phyloP scores from a whole-genome alignment of 2,329 filamentous ascomycete species.

The Ophiocordyceps robertsii region DNA sequence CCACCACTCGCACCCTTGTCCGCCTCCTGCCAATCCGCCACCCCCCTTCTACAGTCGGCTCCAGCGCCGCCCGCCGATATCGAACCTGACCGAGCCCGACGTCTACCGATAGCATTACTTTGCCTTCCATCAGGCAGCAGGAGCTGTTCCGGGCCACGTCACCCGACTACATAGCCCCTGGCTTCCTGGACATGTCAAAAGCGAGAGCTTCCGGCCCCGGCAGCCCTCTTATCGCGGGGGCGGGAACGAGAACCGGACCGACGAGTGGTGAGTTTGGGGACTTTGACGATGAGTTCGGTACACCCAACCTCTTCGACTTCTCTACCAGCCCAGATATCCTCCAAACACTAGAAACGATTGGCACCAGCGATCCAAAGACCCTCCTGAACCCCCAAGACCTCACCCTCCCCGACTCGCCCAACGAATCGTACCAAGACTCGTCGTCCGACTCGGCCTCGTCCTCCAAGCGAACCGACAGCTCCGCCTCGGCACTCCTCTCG shows the following conservation, averaged over 20 bases:
- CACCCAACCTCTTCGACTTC: conserved; percentile 20
- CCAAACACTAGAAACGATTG: conserved; percentile 18
- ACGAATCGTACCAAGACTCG: conserved; percentile 32
- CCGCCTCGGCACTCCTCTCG: conserved; percentile 29
- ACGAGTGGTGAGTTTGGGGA: conserved; percentile 23
- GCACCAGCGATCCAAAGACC: conserved; percentile 15
- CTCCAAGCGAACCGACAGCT: conserved; percentile 31
- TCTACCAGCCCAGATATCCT: conserved; percentile 23
- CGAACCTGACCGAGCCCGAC: neutral
- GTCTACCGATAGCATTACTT: neutral
- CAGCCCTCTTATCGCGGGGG: conserved; percentile 25
- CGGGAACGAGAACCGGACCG: conserved; percentile 22
- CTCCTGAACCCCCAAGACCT: conserved; percentile 20
- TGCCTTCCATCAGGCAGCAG: neutral
- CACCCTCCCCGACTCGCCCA: conserved; percentile 26
- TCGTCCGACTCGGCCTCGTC: conserved; percentile 38
- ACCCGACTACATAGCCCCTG: conserved; percentile 5
- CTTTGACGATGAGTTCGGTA: conserved; percentile 22
- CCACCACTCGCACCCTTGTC: neutral
- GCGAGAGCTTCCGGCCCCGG: conserved; percentile 15
- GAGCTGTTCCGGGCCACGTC: neutral
- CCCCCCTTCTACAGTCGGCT: neutral
- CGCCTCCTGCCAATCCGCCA: neutral
- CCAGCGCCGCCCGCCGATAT: too few species aligned
- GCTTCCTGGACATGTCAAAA: conserved; percentile 21